Conservation (phyloP, 352 stramenopile genomes). For the Phytophthora pini region DNA sequence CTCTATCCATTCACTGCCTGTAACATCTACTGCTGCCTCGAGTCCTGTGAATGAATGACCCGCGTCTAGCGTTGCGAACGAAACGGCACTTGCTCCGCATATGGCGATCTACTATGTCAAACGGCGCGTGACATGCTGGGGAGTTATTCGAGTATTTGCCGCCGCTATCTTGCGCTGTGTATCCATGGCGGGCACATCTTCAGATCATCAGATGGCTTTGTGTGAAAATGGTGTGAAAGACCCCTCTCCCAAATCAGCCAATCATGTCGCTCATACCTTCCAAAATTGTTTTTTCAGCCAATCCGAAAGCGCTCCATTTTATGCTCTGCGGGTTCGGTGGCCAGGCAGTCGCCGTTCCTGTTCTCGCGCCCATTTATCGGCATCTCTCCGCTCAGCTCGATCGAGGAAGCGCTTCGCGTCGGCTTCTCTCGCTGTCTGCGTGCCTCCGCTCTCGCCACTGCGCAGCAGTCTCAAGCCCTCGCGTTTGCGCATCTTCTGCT, state of each 20-base stretch:
- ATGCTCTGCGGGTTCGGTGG: conserved; percentile 16
- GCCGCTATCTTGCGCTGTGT: conserved; percentile 1
- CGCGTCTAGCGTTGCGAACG: conserved; percentile 13
- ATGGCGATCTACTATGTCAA: conserved; percentile 18
- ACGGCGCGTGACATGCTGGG: conserved; percentile 3
- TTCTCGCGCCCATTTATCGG: conserved; percentile 34
- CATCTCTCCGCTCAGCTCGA: conserved; percentile 18
- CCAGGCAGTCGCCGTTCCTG: conserved; percentile 24
- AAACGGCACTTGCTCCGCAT: conserved; percentile 13
- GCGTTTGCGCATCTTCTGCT: background rate
- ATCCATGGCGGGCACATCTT: conserved; percentile 16
- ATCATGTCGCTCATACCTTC: conserved; percentile 5
- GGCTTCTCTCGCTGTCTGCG: conserved; percentile 17
- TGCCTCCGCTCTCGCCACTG: background rate
- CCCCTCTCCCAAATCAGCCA: conserved; percentile 24
- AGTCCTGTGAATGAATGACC: background rate
- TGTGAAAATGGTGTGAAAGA: conserved; percentile 16
- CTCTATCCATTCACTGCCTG: too few relatives aligned
- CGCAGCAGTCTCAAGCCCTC: background rate
- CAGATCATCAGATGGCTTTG: conserved; percentile 22
- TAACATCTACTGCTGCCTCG: background rate
- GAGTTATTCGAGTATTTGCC: conserved; percentile 8
- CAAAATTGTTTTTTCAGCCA: conserved; percentile 33
- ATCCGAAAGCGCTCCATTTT: conserved; percentile 18
- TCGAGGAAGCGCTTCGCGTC: conserved; percentile 22